Evolutionary conservation across 177 flowering plant genomes (phyloP), one percentile per base, ranked within the genome.

Genomic region (Telopea speciosissima): DNA sequence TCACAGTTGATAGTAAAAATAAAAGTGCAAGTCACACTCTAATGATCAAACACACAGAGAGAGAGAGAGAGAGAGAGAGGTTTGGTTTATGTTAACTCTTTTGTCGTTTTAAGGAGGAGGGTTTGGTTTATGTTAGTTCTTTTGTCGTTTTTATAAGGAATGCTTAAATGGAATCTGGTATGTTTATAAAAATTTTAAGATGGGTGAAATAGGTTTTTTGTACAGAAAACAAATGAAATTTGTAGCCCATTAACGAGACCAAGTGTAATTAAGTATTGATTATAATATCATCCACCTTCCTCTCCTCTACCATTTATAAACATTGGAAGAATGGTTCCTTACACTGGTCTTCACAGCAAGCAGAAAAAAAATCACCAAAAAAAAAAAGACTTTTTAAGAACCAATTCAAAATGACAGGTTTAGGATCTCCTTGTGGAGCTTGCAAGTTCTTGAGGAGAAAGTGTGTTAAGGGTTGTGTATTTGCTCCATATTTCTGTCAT

Each of bases 401-500:
- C n/a, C n/a, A n/a, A n/a, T n/a, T n/a, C n/a, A n/a, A n/a, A 14
- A 70, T 71, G 73, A 68, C 63, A 62, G 74, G 82, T 2, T 62
- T 70, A 77, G 80, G 83, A 65, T 75, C 83, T 73, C 79, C 83
- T 17, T 81, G 83, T 69, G 83, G 83, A 49, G 83, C 83, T n/a
- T 81, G 83, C 79, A 81, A 81, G 72, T 81, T 81, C 74, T 72
- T 81, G 75, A 78, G 93, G 59, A 81, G 93, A 68, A 89, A 87
- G 75, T 89, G 93, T 76, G 83, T 73, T 28, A 82, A 79, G 31
- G 93, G 90, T 3, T 89, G 93, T 79, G 86, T 89, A 68, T 89
- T 89, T 76, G 93, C 93, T 31, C 93, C 93, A 52, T 87, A 89
- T 77, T 89, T 89, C 78, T 82, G 89, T 73, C 88, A 85, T 75